Evolutionary conservation across 2,329 filamentous ascomycete species (phyloP), one percentile per base, ranked within the genome.

Genomic region (Arthrobotrys iridis): DNA sequence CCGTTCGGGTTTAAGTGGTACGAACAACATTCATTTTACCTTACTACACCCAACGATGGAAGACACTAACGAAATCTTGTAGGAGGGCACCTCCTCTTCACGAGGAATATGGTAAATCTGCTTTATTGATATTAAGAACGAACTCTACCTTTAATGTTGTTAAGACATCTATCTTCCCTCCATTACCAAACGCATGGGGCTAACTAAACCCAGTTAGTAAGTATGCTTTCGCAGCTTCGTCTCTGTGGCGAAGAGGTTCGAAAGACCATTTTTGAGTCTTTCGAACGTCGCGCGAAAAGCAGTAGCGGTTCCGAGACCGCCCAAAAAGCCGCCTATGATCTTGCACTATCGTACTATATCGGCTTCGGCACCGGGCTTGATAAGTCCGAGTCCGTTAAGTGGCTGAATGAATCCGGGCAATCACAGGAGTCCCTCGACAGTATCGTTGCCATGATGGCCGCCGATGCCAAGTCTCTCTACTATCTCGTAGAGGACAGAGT

Each of bases 281-380:
- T 62, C 7, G 8, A 46, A 13, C n/a, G 8, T 28, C 40, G 58
- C 13, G 40, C 58, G 11, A 13, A 45, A 30, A 35, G 15, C 1
- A 13, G 28, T 15, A 18, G 13, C 18, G 41, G 48, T 28, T 26
- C 22, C 5, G 15, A 13, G 1, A 48, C 20, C 11, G n/a, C 13
- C 8, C 22, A 45, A 48, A 62, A 62, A 2, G 41, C 58, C 2
- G 58, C 58, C 33, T 62, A 46, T 35, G 58, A 62, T 8, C 26
- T 62, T 6, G 58, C 58, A 6, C 41, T 62, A 6, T 62, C 37
- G 40, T 62, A 62, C 58, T 33, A 46, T 4, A 62, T 62, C 26
- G 58, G 58, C 40, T 62, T 62, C 22, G 58, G 22, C 8, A 45
- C 43, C 2, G 22, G 28, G 2, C 24, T 28, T 15, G 30, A 62